phyloP scores from a whole-genome alignment of 2,329 filamentous ascomycete species.

The Fusarium sacchari region DNA sequence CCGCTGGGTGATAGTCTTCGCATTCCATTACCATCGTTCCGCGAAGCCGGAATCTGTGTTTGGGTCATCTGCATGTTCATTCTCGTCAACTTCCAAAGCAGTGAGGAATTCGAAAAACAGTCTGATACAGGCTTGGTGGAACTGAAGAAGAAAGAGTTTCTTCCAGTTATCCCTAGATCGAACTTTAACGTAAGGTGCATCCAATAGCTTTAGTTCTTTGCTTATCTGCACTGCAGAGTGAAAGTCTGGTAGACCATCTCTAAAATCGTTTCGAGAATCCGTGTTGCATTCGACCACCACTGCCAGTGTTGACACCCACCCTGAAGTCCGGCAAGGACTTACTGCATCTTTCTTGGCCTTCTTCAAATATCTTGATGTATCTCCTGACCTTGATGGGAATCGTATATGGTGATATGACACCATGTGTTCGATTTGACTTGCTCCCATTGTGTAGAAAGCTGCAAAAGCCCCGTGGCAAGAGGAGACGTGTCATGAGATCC shows the following conservation, averaged over 20 bases:
- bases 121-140: background rate
- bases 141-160: background rate
- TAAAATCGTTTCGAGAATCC: background rate
- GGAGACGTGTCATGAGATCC: background rate
- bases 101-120: background rate
- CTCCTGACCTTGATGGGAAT: background rate
- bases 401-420: background rate
- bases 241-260: background rate
- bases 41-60: fast-evolving
- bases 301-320: fast-evolving
- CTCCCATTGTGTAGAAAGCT: background rate
- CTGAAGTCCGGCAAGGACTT: background rate
- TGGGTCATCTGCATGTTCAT: fast-evolving
- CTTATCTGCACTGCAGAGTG: fast-evolving
- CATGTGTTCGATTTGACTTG: fast-evolving
- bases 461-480: fast-evolving
- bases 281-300: background rate
- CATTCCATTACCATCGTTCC: background rate
- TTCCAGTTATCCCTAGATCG: background rate
- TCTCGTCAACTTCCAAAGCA: background rate
- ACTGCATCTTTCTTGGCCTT: background rate
- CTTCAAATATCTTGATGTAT: background rate
- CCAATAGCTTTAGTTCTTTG: fast-evolving
- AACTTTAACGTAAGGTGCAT: background rate
- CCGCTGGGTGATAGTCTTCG: fast-evolving